Conservation (phyloP, 1,284 basidiomycete species). For the Sanghuangporus sanghuang region DNA sequence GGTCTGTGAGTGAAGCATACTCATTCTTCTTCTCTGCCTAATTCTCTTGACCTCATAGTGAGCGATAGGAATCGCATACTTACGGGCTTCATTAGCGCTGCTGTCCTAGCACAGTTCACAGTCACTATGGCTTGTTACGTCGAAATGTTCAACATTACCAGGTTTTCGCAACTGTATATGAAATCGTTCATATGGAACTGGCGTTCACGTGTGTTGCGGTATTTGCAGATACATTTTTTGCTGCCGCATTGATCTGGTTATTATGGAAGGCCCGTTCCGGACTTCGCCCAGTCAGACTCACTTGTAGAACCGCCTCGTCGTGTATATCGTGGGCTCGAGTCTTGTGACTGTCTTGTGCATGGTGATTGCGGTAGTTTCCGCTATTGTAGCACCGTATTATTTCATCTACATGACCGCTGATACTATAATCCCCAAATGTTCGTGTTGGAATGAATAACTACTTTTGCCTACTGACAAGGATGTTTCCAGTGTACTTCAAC, state of each 20-base stretch:
- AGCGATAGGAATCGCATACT: not conserved
- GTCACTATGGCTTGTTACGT: not conserved
- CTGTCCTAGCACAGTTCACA: not conserved
- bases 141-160: too few relatives aligned
- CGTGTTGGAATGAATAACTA: not conserved
- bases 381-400: not conserved
- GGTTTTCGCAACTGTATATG: not conserved
- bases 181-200: not conserved
- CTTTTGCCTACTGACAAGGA: not conserved
- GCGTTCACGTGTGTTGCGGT: too few relatives aligned
- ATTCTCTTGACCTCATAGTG: not conserved
- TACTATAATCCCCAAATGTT: not conserved
- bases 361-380: not conserved
- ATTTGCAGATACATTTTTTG: not conserved
- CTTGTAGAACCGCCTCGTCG: conserved; percentile 1
- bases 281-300: not conserved
- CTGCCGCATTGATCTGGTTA: not conserved
- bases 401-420: not conserved
- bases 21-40: too few relatives aligned
- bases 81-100: not conserved
- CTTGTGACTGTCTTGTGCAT: not conserved
- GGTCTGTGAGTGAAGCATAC: too few relatives aligned
- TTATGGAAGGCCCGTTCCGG: not conserved
- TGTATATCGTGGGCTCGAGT: conserved; percentile 1
- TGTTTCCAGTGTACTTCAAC: not conserved